Conservation (phyloP, 805 yeast species). For the Saturnispora besseyi region DNA sequence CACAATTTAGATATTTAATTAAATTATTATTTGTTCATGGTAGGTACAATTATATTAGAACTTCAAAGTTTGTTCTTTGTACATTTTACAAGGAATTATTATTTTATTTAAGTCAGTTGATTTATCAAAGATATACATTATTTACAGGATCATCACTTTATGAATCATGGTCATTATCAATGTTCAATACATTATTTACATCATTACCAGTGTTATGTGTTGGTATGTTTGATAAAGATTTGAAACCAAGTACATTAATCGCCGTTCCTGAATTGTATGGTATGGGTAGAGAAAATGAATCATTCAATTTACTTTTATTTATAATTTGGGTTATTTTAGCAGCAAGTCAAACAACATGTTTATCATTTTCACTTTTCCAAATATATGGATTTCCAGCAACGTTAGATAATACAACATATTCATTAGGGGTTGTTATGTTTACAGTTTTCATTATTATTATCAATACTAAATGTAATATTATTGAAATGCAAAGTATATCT, state of each 20-base stretch:
- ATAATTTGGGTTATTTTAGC: conserved; percentile 74
- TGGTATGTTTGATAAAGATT: conserved; percentile 93
- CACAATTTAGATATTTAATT: conserved; percentile 78
- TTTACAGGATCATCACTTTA: conserved; percentile 90
- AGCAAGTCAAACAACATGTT: conserved; percentile 57
- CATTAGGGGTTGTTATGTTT: conserved; percentile 69
- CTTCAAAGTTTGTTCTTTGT: conserved; percentile 82
- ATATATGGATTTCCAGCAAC: conserved; percentile 66
- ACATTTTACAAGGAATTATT: conserved; percentile 92
- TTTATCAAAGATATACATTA: conserved; percentile 77
- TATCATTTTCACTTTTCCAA: conserved; percentile 57
- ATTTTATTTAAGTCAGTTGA: conserved; percentile 81
- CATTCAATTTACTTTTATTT: conserved; percentile 64
- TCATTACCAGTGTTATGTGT: conserved; percentile 83
- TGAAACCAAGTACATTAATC: conserved; percentile 76
- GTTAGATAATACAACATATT: conserved; percentile 69
- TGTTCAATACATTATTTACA: conserved; percentile 95
- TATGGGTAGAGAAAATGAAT: conserved; percentile 64
- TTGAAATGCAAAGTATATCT: conserved; percentile 73
- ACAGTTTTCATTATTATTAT: conserved; percentile 66
- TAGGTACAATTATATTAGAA: conserved; percentile 85
- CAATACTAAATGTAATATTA: conserved; percentile 66
- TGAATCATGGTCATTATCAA: conserved; percentile 93
- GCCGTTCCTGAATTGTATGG: conserved; percentile 88
- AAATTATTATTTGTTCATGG: conserved; percentile 91